These are phyloP conservation scores for Calonectria naviculata DNA, from an alignment of 2,329 filamentous ascomycete genomes.

Conservation along the genomic window DNA sequence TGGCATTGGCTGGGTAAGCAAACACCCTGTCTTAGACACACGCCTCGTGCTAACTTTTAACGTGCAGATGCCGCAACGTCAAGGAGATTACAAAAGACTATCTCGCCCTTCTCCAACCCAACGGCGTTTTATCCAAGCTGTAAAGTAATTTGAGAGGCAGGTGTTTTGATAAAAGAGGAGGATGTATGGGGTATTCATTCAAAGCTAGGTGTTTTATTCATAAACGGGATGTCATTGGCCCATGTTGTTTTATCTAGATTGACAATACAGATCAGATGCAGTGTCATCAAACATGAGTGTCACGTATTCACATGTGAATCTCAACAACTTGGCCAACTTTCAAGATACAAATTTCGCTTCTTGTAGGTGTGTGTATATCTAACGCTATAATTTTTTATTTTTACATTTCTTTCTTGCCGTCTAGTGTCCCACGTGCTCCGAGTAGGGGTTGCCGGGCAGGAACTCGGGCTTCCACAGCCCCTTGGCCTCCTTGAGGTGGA, in stretches of 20 bases:
- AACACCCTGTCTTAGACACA: neutral
- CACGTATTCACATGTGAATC: too few relatives aligned
- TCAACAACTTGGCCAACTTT: too few relatives aligned
- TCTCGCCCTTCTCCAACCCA: conserved; percentile 17
- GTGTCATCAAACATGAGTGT: too few relatives aligned
- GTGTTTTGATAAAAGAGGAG: neutral
- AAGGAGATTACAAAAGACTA: conserved; percentile 22
- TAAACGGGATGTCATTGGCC: neutral
- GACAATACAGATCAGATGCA: neutral
- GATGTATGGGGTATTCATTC: neutral
- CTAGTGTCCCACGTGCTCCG: conserved; percentile 1
- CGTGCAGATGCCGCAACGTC: conserved; percentile 14
- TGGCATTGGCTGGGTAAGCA: conserved; percentile 20
- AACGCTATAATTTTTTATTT: neutral
- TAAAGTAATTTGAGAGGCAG: neutral
- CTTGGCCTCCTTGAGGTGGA: conserved; percentile 56
- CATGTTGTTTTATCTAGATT: neutral
- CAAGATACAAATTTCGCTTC: too few relatives aligned
- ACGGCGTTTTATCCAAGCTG: conserved; percentile 14
- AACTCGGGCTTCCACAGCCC: conserved; percentile 44
- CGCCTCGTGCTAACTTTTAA: neutral
- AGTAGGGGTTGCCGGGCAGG: conserved; percentile 35
- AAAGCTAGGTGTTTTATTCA: neutral
- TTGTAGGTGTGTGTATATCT: neutral
- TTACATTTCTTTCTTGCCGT: neutral